Evolutionary conservation across 2,329 filamentous ascomycete species (phyloP).

Genomic region (Gyromitra esculenta): DNA sequence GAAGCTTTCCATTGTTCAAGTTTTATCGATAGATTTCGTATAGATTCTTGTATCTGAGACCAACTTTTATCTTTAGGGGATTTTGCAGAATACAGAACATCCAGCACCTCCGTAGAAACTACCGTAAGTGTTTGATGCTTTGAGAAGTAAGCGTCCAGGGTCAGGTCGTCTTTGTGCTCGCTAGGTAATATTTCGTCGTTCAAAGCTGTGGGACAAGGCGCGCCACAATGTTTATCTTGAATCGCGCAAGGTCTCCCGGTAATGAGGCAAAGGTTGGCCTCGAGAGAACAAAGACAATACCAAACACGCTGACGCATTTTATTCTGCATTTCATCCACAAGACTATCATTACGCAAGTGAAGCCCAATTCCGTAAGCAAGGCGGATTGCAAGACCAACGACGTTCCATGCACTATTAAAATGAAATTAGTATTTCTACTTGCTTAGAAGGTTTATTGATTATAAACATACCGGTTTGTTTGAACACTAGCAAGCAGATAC

Average conservation of each 20-base stretch:
- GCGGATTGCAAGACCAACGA: constrained; percentile 55
- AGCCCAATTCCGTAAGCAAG: constrained; percentile 55
- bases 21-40: constrained; percentile 10
- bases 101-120: constrained; percentile 36
- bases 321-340: constrained; percentile 42
- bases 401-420: constrained; percentile 56
- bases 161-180: background rate
- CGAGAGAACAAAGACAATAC: constrained; percentile 53
- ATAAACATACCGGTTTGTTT: constrained; percentile 55
- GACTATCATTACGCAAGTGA: constrained; percentile 53
- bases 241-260: constrained; percentile 49
- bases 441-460: background rate
- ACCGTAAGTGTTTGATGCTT: constrained; percentile 30
- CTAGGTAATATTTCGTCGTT: constrained; percentile 34
- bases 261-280: constrained; percentile 48
- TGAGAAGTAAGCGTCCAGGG: constrained; percentile 42
- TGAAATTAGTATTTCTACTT: background rate
- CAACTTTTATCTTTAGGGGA: constrained; percentile 24
- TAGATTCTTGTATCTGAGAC: constrained; percentile 25
- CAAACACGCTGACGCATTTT: constrained; percentile 51
- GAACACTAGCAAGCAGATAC: constrained; percentile 56
- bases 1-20: constrained; percentile 29
- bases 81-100: constrained; percentile 38
- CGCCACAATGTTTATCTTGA: constrained; percentile 32
- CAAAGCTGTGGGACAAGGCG: constrained; percentile 33